Conservation (phyloP, 768 basidiomycete species). For the Strobilomyces echinocephalus region DNA sequence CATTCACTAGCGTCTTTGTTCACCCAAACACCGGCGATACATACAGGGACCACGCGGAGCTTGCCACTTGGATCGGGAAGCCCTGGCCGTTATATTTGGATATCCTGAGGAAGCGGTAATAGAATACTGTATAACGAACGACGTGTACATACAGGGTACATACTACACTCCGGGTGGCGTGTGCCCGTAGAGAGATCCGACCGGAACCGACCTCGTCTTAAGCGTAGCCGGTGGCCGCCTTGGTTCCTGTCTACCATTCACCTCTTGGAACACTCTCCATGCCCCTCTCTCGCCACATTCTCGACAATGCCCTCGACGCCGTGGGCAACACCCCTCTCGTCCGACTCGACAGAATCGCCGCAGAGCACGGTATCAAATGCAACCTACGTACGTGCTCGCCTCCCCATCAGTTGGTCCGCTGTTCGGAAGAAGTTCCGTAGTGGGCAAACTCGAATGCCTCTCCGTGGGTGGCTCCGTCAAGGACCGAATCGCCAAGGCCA, state of each 20-base stretch:
- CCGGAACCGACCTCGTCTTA: not conserved
- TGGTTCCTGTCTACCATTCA: not conserved
- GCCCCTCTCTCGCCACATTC: constrained; percentile 41
- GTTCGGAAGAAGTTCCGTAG: constrained; percentile 32
- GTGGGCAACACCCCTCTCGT: constrained; percentile 92
- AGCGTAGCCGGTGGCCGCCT: not conserved
- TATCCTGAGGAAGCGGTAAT: constrained; percentile 10
- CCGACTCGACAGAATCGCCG: constrained; percentile 74
- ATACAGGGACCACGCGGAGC: constrained; percentile 57
- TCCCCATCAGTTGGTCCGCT: not conserved
- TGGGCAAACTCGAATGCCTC: constrained; percentile 87
- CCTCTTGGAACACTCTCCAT: constrained; percentile 16
- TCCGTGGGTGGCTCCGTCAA: constrained; percentile 93
- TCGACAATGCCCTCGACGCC: constrained; percentile 77
- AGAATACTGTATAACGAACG: no score
- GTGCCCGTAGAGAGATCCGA: constrained; percentile 4
- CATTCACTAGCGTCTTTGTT: constrained; percentile 49
- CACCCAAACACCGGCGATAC: constrained; percentile 64
- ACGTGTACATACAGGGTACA: no score
- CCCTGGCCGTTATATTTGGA: constrained; percentile 52
- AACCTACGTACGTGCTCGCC: constrained; percentile 68
- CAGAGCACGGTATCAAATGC: constrained; percentile 73
- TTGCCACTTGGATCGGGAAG: constrained; percentile 62
- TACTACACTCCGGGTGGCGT: no score
- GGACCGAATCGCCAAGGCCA: constrained; percentile 93